Evolutionary conservation across 2,329 filamentous ascomycete genomes (phyloP), one percentile per base, ranked within the genome.

Genomic region (Pyrenophora teres): DNA sequence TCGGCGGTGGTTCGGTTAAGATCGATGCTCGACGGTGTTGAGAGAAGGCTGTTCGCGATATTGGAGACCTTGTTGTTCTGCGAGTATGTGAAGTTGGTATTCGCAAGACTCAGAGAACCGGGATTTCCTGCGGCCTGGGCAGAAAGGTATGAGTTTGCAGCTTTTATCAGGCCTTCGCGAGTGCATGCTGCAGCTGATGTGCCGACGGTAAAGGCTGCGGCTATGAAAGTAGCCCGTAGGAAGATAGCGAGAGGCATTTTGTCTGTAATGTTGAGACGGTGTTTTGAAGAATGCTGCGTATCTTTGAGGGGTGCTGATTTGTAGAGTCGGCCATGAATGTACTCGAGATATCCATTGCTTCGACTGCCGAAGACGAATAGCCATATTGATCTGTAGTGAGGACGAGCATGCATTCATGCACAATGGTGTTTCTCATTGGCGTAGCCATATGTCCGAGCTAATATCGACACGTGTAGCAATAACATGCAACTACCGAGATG

Each of bases 31-130:
- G 57, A 64, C 0, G 65, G 31, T 3, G 46, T 54, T 6, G 59
- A 43, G 3, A 70, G 49, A 1, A 68, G 51, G 4, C 60, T 54
- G 21, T 59, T 64, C 8, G 56, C 33, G 6, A 68, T 59, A n/a
- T 63, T 59, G 10, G 52, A 54, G 12, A 56, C 57, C 47, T 64
- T 69, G 58, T 70, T 70, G 59, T 67, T 68, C 45, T 68, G 60
- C 35, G 63, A 64, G 52, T 69, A 67, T 6, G 60, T 66, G 54
- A 70, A 70, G 44, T 61, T 64, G 8, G 48, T 45, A 13, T 50
- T 19, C 4, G 57, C 51, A 6, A 69, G 57, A n/a, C 56, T 60
- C n/a, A 69, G 60, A 4, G 35, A 47, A 19, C 38, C 39, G 25
- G 52, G 48, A 12, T 59, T 63, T 25, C 65, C 64, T 6, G 57